phyloP scores from a whole-genome alignment of 805 yeast genomes.

The Kuraishia hungarica region DNA sequence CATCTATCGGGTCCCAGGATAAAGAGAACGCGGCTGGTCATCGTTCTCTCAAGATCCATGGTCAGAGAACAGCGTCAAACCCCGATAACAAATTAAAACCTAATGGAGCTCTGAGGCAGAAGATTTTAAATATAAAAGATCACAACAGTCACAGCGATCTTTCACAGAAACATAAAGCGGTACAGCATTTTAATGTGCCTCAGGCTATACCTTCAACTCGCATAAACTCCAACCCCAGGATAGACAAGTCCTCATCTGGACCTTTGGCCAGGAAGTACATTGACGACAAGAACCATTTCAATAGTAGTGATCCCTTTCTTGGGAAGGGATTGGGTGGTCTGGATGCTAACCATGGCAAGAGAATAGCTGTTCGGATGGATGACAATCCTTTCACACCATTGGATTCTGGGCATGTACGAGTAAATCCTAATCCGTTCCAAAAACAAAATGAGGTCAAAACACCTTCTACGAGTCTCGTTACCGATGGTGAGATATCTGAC shows the following conservation, averaged over 20 bases:
- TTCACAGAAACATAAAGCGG: not conserved
- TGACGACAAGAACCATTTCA: not conserved
- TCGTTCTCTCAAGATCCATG: not conserved
- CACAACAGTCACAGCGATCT: not conserved
- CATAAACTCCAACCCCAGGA: not conserved
- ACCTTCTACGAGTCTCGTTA: not conserved
- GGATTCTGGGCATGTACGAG: not conserved
- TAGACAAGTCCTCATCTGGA: not conserved
- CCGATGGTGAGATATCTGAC: not conserved
- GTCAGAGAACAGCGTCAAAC: not conserved
- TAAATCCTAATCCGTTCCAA: not conserved
- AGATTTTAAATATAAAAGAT: too few relatives aligned
- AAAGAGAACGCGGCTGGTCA: not conserved
- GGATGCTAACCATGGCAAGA: not conserved
- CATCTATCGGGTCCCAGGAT: not conserved
- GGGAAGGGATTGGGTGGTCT: not conserved
- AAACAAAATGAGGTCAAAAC: not conserved
- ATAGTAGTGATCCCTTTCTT: not conserved
- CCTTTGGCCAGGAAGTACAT: too few relatives aligned
- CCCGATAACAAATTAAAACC: not conserved
- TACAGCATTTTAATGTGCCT: not conserved
- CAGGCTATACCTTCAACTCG: not conserved
- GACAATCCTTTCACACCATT: not conserved
- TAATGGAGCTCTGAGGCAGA: not conserved
- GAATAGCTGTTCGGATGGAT: not conserved